phyloP scores from a whole-genome alignment of 306 rosid genomes.

The Gastrolobium villosum region DNA sequence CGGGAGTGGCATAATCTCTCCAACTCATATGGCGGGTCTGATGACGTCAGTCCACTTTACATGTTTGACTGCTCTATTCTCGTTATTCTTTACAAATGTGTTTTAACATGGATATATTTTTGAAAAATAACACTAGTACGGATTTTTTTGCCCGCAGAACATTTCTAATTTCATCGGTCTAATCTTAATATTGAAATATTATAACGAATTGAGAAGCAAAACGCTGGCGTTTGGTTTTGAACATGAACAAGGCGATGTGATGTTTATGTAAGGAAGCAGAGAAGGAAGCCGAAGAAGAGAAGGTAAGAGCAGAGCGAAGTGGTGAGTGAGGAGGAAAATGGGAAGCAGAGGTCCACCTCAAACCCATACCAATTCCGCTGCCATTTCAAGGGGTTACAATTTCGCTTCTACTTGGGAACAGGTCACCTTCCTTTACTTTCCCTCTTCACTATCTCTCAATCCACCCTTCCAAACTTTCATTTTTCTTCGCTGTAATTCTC shows the following conservation, averaged over 20 bases:
- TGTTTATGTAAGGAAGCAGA: constrained; percentile 27
- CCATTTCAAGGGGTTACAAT: constrained; percentile 89
- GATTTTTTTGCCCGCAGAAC: too few relatives aligned
- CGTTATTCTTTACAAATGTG: too few relatives aligned
- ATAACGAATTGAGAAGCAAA: background rate
- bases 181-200: too few relatives aligned
- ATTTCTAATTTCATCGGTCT: too few relatives aligned
- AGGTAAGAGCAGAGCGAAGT: background rate
- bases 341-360: constrained; percentile 64
- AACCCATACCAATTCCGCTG: constrained; percentile 75
- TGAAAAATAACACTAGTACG: too few relatives aligned
- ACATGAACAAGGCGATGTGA: background rate
- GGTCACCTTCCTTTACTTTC: constrained; percentile 48
- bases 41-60: too few relatives aligned
- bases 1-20: too few relatives aligned
- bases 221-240: constrained; percentile 46
- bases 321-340: constrained; percentile 50
- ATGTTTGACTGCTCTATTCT: too few relatives aligned
- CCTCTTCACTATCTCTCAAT: background rate
- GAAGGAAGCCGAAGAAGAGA: constrained; percentile 16
- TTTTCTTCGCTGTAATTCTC: background rate
- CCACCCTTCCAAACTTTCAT: background rate
- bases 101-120: too few relatives aligned
- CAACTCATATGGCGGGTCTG: too few relatives aligned
- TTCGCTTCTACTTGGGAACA: constrained; percentile 96